Base-by-base conservation (phyloP, 441 rosid genomes). In the Lagerstroemia fauriei region DNA sequence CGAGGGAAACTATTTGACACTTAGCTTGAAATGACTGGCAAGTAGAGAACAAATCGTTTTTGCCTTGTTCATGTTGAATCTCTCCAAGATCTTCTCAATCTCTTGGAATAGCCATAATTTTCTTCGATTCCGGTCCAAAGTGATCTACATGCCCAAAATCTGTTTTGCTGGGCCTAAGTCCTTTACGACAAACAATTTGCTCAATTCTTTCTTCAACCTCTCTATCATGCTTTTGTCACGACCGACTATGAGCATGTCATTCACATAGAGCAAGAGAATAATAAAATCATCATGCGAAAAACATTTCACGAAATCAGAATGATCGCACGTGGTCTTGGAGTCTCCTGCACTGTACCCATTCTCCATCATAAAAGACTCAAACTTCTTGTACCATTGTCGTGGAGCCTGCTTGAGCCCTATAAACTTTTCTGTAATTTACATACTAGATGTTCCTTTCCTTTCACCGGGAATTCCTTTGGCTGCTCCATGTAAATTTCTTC, bases 401-500 rank as follows among this genome's bases (percentile, higher is more conserved):
- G 69, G 69, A 29, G 31, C 69, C 22, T 78, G 17, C 48, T 61
- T 78, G 2, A 25, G 56, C 12, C 41, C 57, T 78, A 9, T 53
- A 66, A 27, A 46, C 57, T 78, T 25, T 65, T 78, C 38, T 46
- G 46, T 57, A 78, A 78, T 17, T 65, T 65, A 9, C 59, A 66
- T 5, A 65, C 73, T 7, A 78, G n/a, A 27, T 65, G 24, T 25
- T 57, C 50, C 41, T 41, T 63, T 44, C 72, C 34, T 29, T 31
- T 59, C 31, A n/a, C 57, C 34, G 12, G 34, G 16, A n/a, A n/a
- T 44, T 73, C 56, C 29, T 78, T 17, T 5, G 51, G 27, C 41
- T 31, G 46, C 73, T 66, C 57, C 46, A 78, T 78, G 50, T 68
- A 66, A 31, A 66, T 66, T 29, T 78, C 73, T 9, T 78, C 53